phyloP scores from a whole-genome alignment of 1,284 basidiomycete genomes.

The Sporisorium exsertum region DNA sequence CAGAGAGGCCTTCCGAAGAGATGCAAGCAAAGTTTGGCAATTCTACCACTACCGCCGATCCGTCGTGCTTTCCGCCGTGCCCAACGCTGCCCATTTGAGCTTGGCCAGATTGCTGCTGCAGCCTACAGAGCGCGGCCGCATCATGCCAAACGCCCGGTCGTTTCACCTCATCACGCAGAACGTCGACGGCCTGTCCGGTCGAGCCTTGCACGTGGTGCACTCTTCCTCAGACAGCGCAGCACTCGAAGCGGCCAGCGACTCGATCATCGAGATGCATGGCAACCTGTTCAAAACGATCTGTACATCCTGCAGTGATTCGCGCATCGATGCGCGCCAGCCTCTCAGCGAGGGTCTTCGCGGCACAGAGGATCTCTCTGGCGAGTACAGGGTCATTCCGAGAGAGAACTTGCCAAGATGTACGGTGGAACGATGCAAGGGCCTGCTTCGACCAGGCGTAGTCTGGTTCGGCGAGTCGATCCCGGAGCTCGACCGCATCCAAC shows the following conservation, averaged over 20 bases:
- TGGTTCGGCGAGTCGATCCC: constrained; percentile 75
- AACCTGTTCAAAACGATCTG: constrained; percentile 75
- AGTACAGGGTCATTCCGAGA: constrained; percentile 69
- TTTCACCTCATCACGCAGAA: constrained; percentile 77
- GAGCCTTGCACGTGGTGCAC: constrained; percentile 59
- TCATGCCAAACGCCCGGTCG: constrained; percentile 29
- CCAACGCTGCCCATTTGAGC: constrained; percentile 75
- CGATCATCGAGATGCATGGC: constrained; percentile 77
- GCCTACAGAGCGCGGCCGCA: not conserved
- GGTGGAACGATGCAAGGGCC: constrained; percentile 70
- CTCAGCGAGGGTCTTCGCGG: constrained; percentile 74
- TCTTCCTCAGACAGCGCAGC: not conserved
- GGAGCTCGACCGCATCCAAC: constrained; percentile 69
- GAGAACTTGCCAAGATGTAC: constrained; percentile 73
- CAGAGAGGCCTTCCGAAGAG: constrained; percentile 73
- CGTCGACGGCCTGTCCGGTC: constrained; percentile 75
- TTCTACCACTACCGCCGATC: constrained; percentile 77
- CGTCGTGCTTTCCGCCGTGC: constrained; percentile 72
- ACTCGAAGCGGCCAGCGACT: not conserved
- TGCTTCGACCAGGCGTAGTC: constrained; percentile 76
- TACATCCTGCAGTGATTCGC: constrained; percentile 72
- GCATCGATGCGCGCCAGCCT: constrained; percentile 72
- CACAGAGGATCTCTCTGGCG: constrained; percentile 71
- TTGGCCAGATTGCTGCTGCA: constrained; percentile 72
- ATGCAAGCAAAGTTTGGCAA: constrained; percentile 76